Evolutionary conservation across 2,329 filamentous ascomycete genomes (phyloP), one percentile per base, ranked within the genome.

Genomic region (Ceratocystis ficicola): DNA sequence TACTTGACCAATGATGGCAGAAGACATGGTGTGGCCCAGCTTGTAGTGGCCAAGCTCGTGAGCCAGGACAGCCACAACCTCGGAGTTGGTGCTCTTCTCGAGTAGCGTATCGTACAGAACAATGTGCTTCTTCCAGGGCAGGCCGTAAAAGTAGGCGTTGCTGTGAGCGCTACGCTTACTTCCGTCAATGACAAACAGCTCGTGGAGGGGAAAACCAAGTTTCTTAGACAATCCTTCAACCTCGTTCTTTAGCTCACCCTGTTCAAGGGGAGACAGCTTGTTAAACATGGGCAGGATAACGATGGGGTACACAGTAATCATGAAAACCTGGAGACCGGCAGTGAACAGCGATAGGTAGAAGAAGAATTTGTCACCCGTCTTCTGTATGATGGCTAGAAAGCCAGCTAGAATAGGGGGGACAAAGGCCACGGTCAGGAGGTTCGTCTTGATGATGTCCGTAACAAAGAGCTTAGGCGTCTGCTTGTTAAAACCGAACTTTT

Each of bases 111-210:
- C 94, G 75, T 96, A 99, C 73, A 99, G 95, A 73, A 99, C 94
- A 79, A 99, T 99, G 80, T 97, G 95, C 83, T 97, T 97, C 83
- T 96, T 96, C 92, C 93, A 99, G 52, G 94, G 94, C 66, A 99
- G 83, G 68, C 94, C 94, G 72, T 95, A 96, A 79, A 99, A 99
- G 77, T 95, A 94, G 44, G 90, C 90, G 74, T 95, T 95, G 76
- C 87, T 90, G 78, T 95, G 90, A 41, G 89, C 87, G 74, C 86
- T 90, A 72, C 90, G 83, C 80, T 92, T 94, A 78, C 87, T 91
- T 67, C 90, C 90, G 73, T 95, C 90, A 72, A 99, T 99, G 72
- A 97, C 92, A 73, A 95, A 90, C 57, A 99, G 83, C 73, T 97
- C 91, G 69, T 88, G 86, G 36, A 99, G 86, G 1, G 94, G 94